Conservation (phyloP, 2,329 filamentous ascomycete genomes). For the Trichophyton rubrum region DNA sequence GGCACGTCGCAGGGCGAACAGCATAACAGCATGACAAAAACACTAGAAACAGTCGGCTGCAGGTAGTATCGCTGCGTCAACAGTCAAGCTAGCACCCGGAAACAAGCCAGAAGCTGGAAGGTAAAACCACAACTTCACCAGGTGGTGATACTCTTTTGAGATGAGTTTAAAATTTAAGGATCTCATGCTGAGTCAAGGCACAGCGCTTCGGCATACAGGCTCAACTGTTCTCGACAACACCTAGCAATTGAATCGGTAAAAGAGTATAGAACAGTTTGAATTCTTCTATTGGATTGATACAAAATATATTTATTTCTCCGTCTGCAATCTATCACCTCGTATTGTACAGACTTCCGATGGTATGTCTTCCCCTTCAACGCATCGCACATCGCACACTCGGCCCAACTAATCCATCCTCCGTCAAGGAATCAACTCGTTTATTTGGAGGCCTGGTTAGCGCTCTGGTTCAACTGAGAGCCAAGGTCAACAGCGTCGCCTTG, state of each 20-base stretch:
- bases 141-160: not conserved
- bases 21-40: not conserved
- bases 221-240: not conserved
- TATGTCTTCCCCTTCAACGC: not conserved
- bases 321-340: not conserved
- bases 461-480: slow-evolving; percentile 16
- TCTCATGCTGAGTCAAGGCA: not conserved
- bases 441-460: slow-evolving; percentile 32
- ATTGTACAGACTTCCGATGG: not conserved
- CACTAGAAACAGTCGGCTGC: not conserved
- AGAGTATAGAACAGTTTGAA: not conserved
- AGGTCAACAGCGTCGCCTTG: slow-evolving; percentile 52
- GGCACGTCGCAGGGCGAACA: not conserved
- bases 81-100: not conserved
- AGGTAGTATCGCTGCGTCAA: not conserved
- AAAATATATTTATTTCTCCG: not conserved
- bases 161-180: not conserved
- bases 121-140: not conserved
- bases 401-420: not conserved
- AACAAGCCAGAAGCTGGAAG: too few relatives aligned
- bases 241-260: not conserved
- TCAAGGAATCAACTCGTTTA: not conserved
- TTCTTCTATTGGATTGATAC: slow-evolving; percentile 1
- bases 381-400: not conserved
- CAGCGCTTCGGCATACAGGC: not conserved